phyloP scores from a whole-genome alignment of 257 asterid genomes.

The Apocynum venetum region DNA sequence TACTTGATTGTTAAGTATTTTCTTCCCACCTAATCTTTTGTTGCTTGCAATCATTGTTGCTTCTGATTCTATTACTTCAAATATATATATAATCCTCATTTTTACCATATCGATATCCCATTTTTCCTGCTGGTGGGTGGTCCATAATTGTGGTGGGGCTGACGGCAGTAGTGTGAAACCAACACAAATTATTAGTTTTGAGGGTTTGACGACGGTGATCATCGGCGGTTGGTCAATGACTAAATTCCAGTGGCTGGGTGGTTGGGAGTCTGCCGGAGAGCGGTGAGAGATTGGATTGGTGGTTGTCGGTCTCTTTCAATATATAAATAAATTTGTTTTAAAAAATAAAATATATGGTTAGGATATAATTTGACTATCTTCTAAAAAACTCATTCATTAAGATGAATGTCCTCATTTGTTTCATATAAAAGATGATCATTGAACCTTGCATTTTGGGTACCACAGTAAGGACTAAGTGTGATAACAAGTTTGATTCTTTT shows the following conservation, averaged over 20 bases:
- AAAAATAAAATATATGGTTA: neutral
- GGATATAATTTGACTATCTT: neutral
- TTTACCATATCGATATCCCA: neutral
- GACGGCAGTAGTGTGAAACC: slow-evolving; percentile 3
- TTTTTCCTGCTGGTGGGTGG: neutral
- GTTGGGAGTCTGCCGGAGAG: slow-evolving; percentile 10
- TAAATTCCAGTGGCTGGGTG: slow-evolving; percentile 1
- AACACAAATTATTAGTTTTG: neutral
- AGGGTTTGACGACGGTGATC: neutral
- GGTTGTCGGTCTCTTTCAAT: neutral
- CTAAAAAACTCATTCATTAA: neutral
- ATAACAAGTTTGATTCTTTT: too few relatives aligned
- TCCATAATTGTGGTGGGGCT: neutral
- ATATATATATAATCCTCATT: neutral
- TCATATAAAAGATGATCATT: neutral
- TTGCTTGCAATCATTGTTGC: neutral
- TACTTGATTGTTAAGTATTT: neutral
- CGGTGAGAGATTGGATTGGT: slow-evolving; percentile 1
- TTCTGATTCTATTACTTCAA: neutral
- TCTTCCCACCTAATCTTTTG: neutral
- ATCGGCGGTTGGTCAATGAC: neutral
- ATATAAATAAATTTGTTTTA: neutral
- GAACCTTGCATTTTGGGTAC: too few relatives aligned
- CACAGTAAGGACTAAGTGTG: too few relatives aligned
- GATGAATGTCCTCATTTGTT: neutral